Base-by-base conservation (phyloP, 73 alveolate species). In the Tetrahymena thermophila region DNA sequence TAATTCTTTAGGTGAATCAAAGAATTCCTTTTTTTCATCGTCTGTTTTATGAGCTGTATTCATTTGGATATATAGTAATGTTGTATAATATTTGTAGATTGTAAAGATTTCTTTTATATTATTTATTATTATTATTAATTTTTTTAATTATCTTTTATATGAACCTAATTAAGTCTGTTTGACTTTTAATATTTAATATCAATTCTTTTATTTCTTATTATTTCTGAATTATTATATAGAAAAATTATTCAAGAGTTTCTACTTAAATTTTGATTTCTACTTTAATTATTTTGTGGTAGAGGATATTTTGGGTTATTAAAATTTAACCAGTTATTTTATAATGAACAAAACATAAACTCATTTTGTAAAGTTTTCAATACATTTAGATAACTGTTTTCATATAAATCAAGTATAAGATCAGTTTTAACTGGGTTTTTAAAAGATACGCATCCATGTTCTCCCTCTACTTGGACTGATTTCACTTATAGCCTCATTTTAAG, bases 11-110 rank as follows among this genome's bases (percentile, higher is more conserved):
- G 96, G 98, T 15, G 98, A 25, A 85, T 98, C 99, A 85, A 98
- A 98, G 96, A 95, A 97, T 85, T 98, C 99, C 93, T 96, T 97
- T 96, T 98, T 98, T 35, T 97, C 99, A 71, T 98, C 99, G 84
- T 96, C 98, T 35, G 96, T 96, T 93, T 94, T 95, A 43, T 71
- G 94, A 43, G 98, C 98, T 19, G 98, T 96, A 71, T 71, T 31
- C 89, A 71, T 71, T 71, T 28, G 37, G 7, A n/a, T 25, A 31
- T 8, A 4, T 71, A n/a, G 23, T 28, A n/a, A 31, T 71, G 5
- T 28, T 71, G 4, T 71, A n/a, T n/a, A n/a, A n/a, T 71, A 19
- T 71, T 71, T n/a, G 35, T 71, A 31, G 89, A 19, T 71, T 23
- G 9, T 71, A 19, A 0, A 0, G 35, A 19, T 25, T 71, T 71